Evolutionary conservation across 305 asterid species (phyloP), one percentile per base, ranked within the genome.

Genomic region (Fraxinus baroniana): DNA sequence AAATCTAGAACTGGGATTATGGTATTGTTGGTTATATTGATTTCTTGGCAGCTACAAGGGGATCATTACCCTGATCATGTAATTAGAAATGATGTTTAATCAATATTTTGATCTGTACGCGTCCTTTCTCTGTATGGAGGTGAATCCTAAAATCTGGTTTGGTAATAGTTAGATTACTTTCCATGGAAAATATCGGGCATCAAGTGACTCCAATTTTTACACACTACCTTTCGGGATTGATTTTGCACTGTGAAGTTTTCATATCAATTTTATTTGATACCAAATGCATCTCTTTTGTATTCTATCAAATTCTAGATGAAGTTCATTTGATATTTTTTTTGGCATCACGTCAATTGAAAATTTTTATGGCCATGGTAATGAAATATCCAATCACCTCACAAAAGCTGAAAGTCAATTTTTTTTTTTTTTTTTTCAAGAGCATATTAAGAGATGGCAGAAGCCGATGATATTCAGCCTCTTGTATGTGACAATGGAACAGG

Each of bases 401-500:
- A 3, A 3, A 28, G 5, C 36, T 30, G 18, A 68, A 68, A n/a
- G 64, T 55, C 10, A 60, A 15, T 5, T 3, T 5, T 37, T 39
- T 39, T 39, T 39, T 8, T 8, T 20, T 60, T 28, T 8, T 7
- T 66, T 75, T 46, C 64, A 80, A 84, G 88, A 74, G 30, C 74
- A 41, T 70, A 81, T 74, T 90, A 88, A 86, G 86, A 85, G 74
- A 94, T 94, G 98, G 98, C 97, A 55, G 98, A 94, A 4, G 89
- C 89, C 0, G 98, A 94, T 88, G 98, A 94, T 83, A 94, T 94
- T 79, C 98, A 94, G 86, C 71, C 71, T 60, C 71, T 60, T 60
- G 97, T 94, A 26, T 93, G 97, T 62, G 97, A 93, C 89, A 93
- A 93, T 89, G 97, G 97, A 79, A 93, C 97, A 28, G 97, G 98